Conservation (phyloP, 2,329 filamentous ascomycete species). For the Cladosporium colombiae region DNA sequence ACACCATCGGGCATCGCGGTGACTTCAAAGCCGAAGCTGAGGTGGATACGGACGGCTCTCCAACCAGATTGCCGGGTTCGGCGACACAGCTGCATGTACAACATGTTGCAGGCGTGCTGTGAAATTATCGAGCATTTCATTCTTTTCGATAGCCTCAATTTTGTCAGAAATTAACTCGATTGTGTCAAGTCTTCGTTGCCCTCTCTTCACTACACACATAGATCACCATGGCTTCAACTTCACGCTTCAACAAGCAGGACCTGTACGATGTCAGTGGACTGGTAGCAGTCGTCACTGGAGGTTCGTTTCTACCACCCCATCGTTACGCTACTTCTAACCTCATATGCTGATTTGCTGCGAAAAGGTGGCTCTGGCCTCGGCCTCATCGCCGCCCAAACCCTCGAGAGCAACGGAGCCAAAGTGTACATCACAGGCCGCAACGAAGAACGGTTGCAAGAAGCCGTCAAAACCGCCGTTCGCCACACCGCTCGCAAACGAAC, state of each 20-base stretch:
- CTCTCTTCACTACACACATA: neutral
- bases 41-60: constrained; percentile 19
- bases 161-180: neutral
- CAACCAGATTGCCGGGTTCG: constrained; percentile 12
- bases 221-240: constrained; percentile 22
- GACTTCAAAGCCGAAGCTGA: constrained; percentile 3
- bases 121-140: neutral
- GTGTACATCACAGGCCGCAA: constrained; percentile 50
- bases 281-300: constrained; percentile 37
- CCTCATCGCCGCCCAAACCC: constrained; percentile 42
- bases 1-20: constrained; percentile 1
- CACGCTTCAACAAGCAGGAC: constrained; percentile 26
- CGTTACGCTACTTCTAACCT: rapidly evolving
- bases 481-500: neutral
- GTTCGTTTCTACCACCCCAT: constrained; percentile 4
- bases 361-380: constrained; percentile 31
- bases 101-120: constrained; percentile 3
- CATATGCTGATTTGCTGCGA: neutral
- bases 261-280: constrained; percentile 33
- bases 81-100: neutral
- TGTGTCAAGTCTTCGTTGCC: neutral
- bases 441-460: constrained; percentile 43
- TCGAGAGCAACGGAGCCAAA: constrained; percentile 45
- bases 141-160: neutral
- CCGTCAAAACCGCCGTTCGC: constrained; percentile 37